phyloP scores from a whole-genome alignment of 1,284 basidiomycete genomes.

The Fomitiporia mediterranea region DNA sequence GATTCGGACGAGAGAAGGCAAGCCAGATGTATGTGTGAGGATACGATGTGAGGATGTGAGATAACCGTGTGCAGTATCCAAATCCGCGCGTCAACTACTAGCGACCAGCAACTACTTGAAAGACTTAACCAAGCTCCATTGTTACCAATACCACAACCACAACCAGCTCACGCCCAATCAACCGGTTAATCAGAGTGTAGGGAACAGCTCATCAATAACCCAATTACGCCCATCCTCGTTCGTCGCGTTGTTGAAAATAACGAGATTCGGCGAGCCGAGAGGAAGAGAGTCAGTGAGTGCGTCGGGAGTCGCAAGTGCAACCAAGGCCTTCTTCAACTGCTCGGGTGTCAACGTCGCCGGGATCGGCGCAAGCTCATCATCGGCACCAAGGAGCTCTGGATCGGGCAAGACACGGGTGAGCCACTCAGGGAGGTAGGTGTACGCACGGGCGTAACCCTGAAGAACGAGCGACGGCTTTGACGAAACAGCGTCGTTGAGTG shows the following conservation, averaged over 20 bases:
- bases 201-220: constrained; percentile 11
- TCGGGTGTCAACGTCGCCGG: constrained; percentile 51
- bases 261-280: constrained; percentile 58
- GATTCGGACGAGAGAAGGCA: background rate
- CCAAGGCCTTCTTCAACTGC: constrained; percentile 72
- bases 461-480: constrained; percentile 28
- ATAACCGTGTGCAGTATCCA: too few relatives aligned
- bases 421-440: constrained; percentile 56
- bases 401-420: constrained; percentile 54
- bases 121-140: background rate
- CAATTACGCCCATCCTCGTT: constrained; percentile 14
- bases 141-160: background rate
- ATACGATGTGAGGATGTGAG: too few relatives aligned
- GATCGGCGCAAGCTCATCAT: constrained; percentile 38
- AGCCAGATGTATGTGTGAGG: too few relatives aligned
- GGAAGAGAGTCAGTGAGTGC: constrained; percentile 46
- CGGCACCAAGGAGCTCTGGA: constrained; percentile 38
- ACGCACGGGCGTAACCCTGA: constrained; percentile 49
- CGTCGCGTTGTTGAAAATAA: constrained; percentile 85
- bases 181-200: constrained; percentile 16
- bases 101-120: background rate
- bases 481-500: background rate
- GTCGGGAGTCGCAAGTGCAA: constrained; percentile 55
- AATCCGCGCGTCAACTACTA: background rate
- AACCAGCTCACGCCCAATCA: too few relatives aligned